A percentile compares a stretch with the other conserved stretches of the same genome.
phyloP scores from a whole-genome alignment of 108 stramenopile species.

The Stephanodiscus minutulus region DNA sequence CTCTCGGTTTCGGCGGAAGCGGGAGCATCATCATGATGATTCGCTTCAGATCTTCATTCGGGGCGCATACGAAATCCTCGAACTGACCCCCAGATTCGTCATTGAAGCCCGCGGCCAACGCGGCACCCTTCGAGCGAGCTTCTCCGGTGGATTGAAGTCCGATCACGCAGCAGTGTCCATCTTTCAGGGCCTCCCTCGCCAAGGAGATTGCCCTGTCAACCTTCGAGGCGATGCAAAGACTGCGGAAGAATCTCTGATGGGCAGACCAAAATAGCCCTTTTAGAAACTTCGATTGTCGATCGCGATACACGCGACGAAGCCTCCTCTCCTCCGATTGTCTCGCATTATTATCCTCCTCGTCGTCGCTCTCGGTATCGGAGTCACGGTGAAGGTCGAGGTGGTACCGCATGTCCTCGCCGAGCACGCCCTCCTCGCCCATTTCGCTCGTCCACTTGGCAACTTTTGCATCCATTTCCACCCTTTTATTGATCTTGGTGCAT shows the following conservation, averaged over 20 bases:
- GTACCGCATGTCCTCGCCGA: constrained; percentile 16
- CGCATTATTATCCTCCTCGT: constrained; percentile 21
- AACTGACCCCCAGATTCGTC: constrained; percentile 21
- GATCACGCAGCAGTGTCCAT: constrained; percentile 66
- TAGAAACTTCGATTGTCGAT: constrained; percentile 1
- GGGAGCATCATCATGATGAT: constrained; percentile 39
- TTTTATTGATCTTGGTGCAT: constrained; percentile 7
- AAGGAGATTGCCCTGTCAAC: constrained; percentile 56
- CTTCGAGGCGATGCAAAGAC: constrained; percentile 67
- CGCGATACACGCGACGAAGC: constrained; percentile 33
- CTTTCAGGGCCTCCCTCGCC: constrained; percentile 55
- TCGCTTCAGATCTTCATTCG: constrained; percentile 40
- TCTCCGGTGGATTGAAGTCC: constrained; percentile 75
- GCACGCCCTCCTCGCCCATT: neutral
- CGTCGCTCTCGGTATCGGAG: constrained; percentile 26
- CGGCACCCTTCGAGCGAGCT: constrained; percentile 52
- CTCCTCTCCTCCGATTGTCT: constrained; percentile 11
- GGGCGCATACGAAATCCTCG: constrained; percentile 45
- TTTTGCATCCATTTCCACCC: too few relatives aligned
- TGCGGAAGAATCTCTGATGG: constrained; percentile 73
- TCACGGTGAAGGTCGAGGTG: constrained; percentile 16
- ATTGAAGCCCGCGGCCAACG: constrained; percentile 31
- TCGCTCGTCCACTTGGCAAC: constrained; percentile 12
- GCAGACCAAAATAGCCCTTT: constrained; percentile 62
- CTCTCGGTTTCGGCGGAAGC: constrained; percentile 35